Percentiles rank a stretch among this genome's conserved stretches.
Evolutionary conservation across 352 stramenopile genomes (phyloP).

Genomic region (Phytophthora sansomeana): DNA sequence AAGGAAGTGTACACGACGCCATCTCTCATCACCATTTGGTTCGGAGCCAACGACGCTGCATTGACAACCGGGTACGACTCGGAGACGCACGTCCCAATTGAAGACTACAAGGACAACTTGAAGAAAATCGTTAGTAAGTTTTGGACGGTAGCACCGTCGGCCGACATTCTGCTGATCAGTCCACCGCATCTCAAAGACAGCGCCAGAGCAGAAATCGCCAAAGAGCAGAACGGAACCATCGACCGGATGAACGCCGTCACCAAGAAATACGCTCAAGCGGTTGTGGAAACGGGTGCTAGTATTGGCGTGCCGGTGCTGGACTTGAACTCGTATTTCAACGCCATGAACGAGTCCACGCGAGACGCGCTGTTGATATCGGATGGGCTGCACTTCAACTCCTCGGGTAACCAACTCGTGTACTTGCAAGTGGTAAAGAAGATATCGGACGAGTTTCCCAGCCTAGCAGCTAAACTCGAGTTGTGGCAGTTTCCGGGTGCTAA

Average conservation of each 20-base stretch:
- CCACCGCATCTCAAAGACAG: slow-evolving; percentile 26
- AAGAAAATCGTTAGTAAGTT: slow-evolving; percentile 20
- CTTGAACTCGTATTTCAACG: slow-evolving; percentile 56
- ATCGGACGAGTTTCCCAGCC: slow-evolving; percentile 12
- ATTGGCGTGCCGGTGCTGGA: slow-evolving; percentile 47
- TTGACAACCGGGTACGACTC: slow-evolving; percentile 27
- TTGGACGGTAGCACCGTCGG: slow-evolving; percentile 17
- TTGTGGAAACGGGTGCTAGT: slow-evolving; percentile 37
- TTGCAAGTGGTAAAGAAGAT: slow-evolving; percentile 43
- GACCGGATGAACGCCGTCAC: slow-evolving; percentile 31
- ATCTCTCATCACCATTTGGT: slow-evolving; percentile 33
- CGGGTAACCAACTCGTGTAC: slow-evolving; percentile 53
- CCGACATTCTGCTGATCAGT: slow-evolving; percentile 54
- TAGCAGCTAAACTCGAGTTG: slow-evolving; percentile 9
- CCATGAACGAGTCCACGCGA: slow-evolving; percentile 40
- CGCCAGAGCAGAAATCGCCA: slow-evolving; percentile 25
- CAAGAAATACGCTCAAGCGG: slow-evolving; percentile 48
- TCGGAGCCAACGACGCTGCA: slow-evolving; percentile 33
- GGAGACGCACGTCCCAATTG: slow-evolving; percentile 27
- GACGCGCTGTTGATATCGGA: slow-evolving; percentile 44
- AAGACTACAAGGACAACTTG: slow-evolving; percentile 30
- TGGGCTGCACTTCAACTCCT: slow-evolving; percentile 54
- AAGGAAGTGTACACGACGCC: slow-evolving; percentile 22
- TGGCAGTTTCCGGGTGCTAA: slow-evolving; percentile 26
- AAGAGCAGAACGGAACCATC: slow-evolving; percentile 33